Evolutionary conservation across 208 protist species (phyloP), one percentile per base, ranked within the genome.

Genomic region (Leishmania lainsoni): DNA sequence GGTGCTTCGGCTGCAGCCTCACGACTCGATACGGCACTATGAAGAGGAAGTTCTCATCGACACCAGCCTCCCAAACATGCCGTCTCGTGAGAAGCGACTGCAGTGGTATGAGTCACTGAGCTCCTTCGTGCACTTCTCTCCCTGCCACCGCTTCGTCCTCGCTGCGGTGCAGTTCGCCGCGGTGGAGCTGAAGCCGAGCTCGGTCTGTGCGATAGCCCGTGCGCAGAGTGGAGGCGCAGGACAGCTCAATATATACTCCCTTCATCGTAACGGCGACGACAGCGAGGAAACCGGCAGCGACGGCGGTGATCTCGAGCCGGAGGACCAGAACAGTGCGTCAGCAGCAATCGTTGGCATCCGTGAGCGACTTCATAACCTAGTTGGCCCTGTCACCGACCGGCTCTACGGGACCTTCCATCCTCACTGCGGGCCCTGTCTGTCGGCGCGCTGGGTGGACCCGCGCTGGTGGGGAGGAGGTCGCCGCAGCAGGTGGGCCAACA

Each of bases 21-120:
- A 74, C n/a, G 79, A 74, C 72, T 61, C 66, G 16, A 0, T 35
- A 26, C 29, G 14, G 66, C 61, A 52, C 39, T 93, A 92, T 81
- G 83, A 82, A 29, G 91, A 94, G 71, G 75, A 89, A 66, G 72
- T 93, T 39, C 63, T 94, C 14, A 61, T 94, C 0, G 85, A 93
- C 75, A 81, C 84, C 8, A 32, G 76, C 45, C 56, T 94, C 32
- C 80, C 85, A 5, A 83, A 73, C 49, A 79, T 81, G 32, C 77
- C 80, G 16, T 79, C 76, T 5, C 76, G n/a, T n/a, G 75, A 59
- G 71, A 78, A 70, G 39, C 88, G 81, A 4, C 84, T 89, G 42
- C 90, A 87, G 70, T 96, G 91, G 91, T 96, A 93, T 79, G 91
- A 93, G 61, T 84, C 84, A 5, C 72, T 86, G 20, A 81, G 84